Evolutionary conservation across 495 filamentous ascomycete genomes (phyloP), one percentile per base, ranked within the genome.

Genomic region (Opeltia flavorubescens): DNA sequence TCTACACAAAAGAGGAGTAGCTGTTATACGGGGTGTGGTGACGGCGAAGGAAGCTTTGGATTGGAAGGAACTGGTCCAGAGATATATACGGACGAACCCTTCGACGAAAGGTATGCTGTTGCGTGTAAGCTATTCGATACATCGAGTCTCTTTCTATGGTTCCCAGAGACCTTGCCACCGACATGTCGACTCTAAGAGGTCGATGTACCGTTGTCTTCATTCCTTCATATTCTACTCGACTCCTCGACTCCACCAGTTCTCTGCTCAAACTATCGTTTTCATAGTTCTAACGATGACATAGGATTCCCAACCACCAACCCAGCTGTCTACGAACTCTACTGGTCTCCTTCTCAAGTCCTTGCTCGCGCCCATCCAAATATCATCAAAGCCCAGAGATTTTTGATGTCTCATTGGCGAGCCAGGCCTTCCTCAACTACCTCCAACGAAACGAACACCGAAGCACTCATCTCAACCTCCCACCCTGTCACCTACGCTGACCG

Each of bases 311-410:
- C 68, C 1, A 68, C 76, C 17, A 72, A 71, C 11, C 87, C 86
- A 0, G 79, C 86, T 43, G 86, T 94, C 3, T 89, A 80, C 55
- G 88, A 95, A 57, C 67, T 94, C 2, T 94, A 95, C 66, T 95
- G 88, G 88, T 83, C 83, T 1, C 73, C 76, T 5, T 65, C 80
- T 3, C 87, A 95, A 55, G 65, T 84, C 24, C 71, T 75, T 33
- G 86, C 88, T 9, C 74, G 88, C 13, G 67, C 73, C 0, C 81
- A 95, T 59, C 71, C 81, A 8, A 79, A 81, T 42, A 49, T 94
- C 51, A 65, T 94, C 3, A 61, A 69, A 26, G 69, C 80, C 0
- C 86, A 93, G 54, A 66, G 62, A 12, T 82, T 83, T 44, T 68
- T 94, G 15, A 83, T 91, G 72, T 68, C 70, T 18, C 66, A 81